Evolutionary conservation across 169 alveolate species (phyloP).

Genomic region (Ichthyophthirius multifiliis): DNA sequence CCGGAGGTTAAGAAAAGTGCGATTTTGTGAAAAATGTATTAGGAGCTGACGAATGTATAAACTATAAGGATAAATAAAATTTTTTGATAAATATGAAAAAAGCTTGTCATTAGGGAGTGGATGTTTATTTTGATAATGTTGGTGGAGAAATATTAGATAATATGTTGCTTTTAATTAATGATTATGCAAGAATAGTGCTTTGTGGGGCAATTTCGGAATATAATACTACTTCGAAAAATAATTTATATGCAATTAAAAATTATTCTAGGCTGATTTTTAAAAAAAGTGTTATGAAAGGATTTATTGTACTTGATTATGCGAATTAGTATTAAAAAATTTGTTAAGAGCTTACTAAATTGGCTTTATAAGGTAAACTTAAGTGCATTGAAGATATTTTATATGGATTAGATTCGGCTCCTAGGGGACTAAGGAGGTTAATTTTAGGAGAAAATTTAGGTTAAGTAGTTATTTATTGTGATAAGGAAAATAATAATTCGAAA

Average conservation of each 20-base stretch:
- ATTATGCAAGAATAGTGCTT: conserved; percentile 38
- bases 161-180: conserved; percentile 30
- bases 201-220: conserved; percentile 66
- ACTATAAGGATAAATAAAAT: conserved; percentile 39
- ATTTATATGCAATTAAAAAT: conserved; percentile 35
- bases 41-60: conserved; percentile 40
- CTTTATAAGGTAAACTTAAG: conserved; percentile 25
- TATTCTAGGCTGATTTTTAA: conserved; percentile 42
- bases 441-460: conserved; percentile 48
- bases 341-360: conserved; percentile 14
- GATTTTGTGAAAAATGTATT: conserved; percentile 23
- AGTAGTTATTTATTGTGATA: conserved; percentile 27
- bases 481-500: background rate
- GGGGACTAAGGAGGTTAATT: conserved; percentile 23
- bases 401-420: conserved; percentile 56
- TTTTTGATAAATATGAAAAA: conserved; percentile 20
- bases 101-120: conserved; percentile 47
- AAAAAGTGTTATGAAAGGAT: conserved; percentile 46
- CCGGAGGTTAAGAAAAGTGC: conserved; percentile 48
- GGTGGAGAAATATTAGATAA: conserved; percentile 57
- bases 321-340: conserved; percentile 22
- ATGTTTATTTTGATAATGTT: conserved; percentile 58
- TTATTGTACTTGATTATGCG: conserved; percentile 45
- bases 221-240: conserved; percentile 8
- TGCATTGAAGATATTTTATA: conserved; percentile 32